Percentiles rank a stretch among this genome's conserved stretches.
These are phyloP conservation scores for Geranomyces michiganensis DNA, from an alignment of 192 early-diverging fungal species.

Conservation along the genomic window DNA sequence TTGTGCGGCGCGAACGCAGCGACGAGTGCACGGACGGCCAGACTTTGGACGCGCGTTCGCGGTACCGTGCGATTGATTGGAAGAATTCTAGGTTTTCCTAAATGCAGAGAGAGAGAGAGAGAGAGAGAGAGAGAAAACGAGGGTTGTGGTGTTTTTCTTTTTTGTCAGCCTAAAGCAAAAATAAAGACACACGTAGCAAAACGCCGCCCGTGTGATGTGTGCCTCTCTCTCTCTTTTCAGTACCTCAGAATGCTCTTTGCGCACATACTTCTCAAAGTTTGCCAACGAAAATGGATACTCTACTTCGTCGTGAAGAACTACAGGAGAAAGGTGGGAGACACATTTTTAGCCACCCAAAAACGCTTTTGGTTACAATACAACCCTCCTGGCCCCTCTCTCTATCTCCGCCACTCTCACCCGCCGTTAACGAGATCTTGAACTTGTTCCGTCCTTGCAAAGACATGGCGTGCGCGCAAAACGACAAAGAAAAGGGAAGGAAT, in stretches of 20 bases:
- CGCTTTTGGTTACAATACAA: too few species aligned
- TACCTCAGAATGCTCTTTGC: slow-evolving; percentile 42
- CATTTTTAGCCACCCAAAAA: too few species aligned
- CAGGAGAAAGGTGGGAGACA: too few species aligned
- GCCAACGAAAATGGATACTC: slow-evolving; percentile 28
- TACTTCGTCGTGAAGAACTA: slow-evolving; percentile 27
- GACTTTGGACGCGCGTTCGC: slow-evolving; percentile 6
- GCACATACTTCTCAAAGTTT: slow-evolving; percentile 32
- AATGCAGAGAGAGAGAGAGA: neutral
- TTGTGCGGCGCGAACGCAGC: slow-evolving; percentile 6
- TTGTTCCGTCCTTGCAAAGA: slow-evolving; percentile 6
- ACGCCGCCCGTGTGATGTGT: neutral
- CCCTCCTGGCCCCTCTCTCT: too few species aligned
- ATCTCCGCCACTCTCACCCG: neutral
- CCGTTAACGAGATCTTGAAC: slow-evolving; percentile 23
- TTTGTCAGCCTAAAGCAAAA: neutral
- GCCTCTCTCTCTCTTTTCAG: neutral
- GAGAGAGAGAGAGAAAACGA: too few species aligned
- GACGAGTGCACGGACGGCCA: slow-evolving; percentile 3
- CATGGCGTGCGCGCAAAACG: neutral
- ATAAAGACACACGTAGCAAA: neutral
- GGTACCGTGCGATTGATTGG: slow-evolving; percentile 25
- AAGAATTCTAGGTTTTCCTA: slow-evolving; percentile 42
- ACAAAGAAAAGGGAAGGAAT: neutral
- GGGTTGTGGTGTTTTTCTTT: too few species aligned